Conservation (phyloP, 2,329 filamentous ascomycete genomes). For the Pseudogymnoascus sp. region DNA sequence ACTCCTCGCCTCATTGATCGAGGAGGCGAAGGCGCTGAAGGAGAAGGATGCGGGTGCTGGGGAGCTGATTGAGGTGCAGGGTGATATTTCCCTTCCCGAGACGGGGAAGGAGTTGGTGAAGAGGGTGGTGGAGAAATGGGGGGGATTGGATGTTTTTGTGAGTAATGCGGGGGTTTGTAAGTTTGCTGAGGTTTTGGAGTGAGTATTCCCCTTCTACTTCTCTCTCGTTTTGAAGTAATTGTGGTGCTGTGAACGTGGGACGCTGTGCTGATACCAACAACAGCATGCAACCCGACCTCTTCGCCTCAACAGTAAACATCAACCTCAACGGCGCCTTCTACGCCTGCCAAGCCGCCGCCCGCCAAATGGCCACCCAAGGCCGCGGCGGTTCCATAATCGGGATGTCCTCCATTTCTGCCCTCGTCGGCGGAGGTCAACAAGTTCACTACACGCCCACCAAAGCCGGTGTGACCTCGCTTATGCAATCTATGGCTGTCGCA, state of each 20-base stretch:
- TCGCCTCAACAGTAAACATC: conserved; percentile 62
- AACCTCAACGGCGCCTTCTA: conserved; percentile 89
- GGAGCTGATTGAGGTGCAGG: conserved; percentile 58
- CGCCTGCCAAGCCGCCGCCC: conserved; percentile 73
- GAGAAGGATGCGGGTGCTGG: conserved; percentile 35
- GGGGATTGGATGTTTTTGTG: conserved; percentile 68
- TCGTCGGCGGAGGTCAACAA: conserved; percentile 71
- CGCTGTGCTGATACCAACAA: background rate
- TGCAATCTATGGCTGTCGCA: conserved; percentile 76
- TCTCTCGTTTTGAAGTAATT: no score
- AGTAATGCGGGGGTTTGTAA: conserved; percentile 84
- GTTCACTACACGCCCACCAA: conserved; percentile 87
- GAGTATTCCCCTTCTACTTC: conserved; percentile 23
- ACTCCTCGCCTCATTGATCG: conserved; percentile 46
- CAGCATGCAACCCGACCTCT: conserved; percentile 60
- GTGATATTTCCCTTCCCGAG: conserved; percentile 68
- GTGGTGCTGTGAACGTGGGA: no score
- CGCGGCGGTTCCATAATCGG: conserved; percentile 74
- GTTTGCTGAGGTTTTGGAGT: conserved; percentile 79
- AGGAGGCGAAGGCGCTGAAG: conserved; percentile 43
- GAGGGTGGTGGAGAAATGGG: conserved; percentile 54
- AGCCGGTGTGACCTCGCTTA: conserved; percentile 69
- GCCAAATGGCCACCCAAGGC: conserved; percentile 64
- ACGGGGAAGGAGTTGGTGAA: conserved; percentile 63
- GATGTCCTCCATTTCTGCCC: conserved; percentile 63